Evolutionary conservation across 2,329 filamentous ascomycete genomes (phyloP).

Genomic region (Amauroascus niger): DNA sequence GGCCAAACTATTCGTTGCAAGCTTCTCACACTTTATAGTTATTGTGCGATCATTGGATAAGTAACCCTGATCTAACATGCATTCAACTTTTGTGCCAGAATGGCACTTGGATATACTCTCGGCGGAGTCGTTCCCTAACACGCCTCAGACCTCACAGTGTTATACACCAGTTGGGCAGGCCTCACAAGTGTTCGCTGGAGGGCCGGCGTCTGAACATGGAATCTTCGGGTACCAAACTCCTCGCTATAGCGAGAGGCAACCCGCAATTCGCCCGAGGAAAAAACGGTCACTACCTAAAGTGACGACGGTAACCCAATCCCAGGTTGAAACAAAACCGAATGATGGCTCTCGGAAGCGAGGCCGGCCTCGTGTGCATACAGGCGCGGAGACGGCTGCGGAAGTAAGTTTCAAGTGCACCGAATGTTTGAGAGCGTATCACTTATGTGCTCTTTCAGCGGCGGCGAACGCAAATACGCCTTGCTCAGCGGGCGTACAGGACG

Average conservation of each 20-base stretch:
- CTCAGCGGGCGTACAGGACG: conserved; percentile 73
- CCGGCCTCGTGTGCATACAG: conserved; percentile 66
- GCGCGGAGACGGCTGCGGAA: conserved; percentile 65
- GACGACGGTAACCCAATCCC: not conserved
- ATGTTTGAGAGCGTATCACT: conserved; percentile 7
- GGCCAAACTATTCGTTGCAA: no score
- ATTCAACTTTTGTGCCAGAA: not conserved
- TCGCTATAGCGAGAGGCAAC: not conserved
- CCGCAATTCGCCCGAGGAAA: not conserved
- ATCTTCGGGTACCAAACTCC: not conserved
- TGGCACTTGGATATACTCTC: conserved; percentile 10
- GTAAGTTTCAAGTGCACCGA: conserved; percentile 44
- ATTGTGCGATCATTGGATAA: not conserved
- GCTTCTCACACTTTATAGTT: not conserved
- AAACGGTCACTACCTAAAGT: not conserved
- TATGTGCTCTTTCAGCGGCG: conserved; percentile 49
- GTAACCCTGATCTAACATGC: not conserved
- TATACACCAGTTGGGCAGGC: not conserved
- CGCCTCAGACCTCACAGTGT: not conserved
- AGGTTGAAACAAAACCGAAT: not conserved
- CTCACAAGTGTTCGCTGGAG: not conserved
- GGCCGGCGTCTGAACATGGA: not conserved
- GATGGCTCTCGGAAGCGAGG: conserved; percentile 49
- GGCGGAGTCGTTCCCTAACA: conserved; percentile 4
- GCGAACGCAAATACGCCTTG: conserved; percentile 74